Conservation (phyloP, 225 moss, liverwort and hornwort species). For the Marchantia paleacea region DNA sequence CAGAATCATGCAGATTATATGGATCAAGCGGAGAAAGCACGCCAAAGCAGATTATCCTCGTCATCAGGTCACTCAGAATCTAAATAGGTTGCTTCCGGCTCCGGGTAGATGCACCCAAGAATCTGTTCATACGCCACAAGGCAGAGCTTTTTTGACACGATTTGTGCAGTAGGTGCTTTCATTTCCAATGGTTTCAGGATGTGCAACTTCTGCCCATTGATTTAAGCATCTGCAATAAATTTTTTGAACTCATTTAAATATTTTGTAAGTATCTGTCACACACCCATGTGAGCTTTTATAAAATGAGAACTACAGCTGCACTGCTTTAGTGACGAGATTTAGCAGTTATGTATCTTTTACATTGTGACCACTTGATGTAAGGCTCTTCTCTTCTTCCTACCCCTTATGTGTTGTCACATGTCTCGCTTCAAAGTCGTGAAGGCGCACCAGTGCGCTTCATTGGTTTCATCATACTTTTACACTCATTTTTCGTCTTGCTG, state of each 20-base stretch:
- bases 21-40: constrained; percentile 90
- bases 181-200: background rate
- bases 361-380: background rate
- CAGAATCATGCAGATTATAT: constrained; percentile 95
- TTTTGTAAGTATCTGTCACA: background rate
- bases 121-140: background rate
- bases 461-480: no score
- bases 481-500: no score
- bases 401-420: background rate
- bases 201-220: background rate
- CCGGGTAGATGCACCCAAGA: background rate
- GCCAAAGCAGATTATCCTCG: constrained; percentile 71
- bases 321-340: background rate
- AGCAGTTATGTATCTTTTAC: background rate
- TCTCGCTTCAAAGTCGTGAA: background rate
- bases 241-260: background rate
- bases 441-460: no score
- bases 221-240: background rate
- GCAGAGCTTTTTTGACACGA: constrained; percentile 6
- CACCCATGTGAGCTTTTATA: background rate
- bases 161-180: background rate
- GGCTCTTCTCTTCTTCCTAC: background rate
- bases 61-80: constrained; percentile 42
- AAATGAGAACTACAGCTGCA: background rate
- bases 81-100: background rate